Evolutionary conservation across 352 stramenopile genomes (phyloP).

Genomic region (Globisporangium abappressorium): DNA sequence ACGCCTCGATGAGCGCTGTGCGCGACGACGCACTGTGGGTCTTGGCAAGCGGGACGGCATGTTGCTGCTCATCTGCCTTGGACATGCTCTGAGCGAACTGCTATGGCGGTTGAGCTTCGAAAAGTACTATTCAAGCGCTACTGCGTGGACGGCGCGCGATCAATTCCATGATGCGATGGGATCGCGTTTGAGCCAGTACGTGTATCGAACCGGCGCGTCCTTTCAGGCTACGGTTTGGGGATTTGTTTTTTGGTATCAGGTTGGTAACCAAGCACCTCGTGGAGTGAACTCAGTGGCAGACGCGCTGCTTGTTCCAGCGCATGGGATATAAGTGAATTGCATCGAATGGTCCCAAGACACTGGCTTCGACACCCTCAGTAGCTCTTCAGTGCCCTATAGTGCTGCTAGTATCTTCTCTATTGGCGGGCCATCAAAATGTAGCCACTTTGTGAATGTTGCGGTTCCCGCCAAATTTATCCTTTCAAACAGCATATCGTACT

Average conservation of each 20-base stretch:
- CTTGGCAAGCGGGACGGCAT: constrained; percentile 8
- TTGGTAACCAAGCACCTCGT: too few relatives aligned
- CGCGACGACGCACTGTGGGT: constrained; percentile 16
- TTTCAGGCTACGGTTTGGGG: not conserved
- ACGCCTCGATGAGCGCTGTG: constrained; percentile 45
- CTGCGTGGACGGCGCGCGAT: not conserved
- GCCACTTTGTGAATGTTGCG: not conserved
- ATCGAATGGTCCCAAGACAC: too few relatives aligned
- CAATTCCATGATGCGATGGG: not conserved
- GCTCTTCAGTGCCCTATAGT: too few relatives aligned
- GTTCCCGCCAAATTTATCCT: not conserved
- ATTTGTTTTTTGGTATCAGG: not conserved
- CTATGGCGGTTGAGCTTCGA: not conserved
- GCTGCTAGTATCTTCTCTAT: too few relatives aligned
- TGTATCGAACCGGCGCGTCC: not conserved
- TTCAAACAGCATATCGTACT: not conserved
- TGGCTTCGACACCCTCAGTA: too few relatives aligned
- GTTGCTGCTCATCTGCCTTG: constrained; percentile 8
- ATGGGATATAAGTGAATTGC: too few relatives aligned
- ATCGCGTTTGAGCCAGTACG: not conserved
- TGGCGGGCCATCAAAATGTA: not conserved
- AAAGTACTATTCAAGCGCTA: not conserved
- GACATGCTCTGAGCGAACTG: constrained; percentile 3
- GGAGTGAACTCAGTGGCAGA: too few relatives aligned
- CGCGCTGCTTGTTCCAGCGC: too few relatives aligned